A percentile compares a stretch with the other conserved stretches of the same genome.
Evolutionary conservation across 1,284 basidiomycete species (phyloP).

Genomic region (Cryptococcus sp.): DNA sequence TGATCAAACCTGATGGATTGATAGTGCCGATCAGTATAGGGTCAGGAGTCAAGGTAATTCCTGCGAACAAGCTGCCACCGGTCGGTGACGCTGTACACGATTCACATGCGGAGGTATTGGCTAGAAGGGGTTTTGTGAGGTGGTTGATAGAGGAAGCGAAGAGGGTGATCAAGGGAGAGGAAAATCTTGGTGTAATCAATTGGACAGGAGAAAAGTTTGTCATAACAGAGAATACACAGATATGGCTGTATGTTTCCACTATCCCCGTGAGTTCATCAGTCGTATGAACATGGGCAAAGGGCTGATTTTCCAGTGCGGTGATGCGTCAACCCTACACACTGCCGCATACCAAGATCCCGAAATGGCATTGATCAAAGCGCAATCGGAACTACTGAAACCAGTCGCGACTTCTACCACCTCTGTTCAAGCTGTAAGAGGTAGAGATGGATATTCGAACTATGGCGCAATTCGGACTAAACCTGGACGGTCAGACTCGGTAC

Average conservation of each 20-base stretch:
- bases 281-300: background rate
- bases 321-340: constrained; percentile 76
- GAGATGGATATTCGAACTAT: constrained; percentile 67
- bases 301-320: constrained; percentile 62
- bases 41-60: constrained; percentile 83
- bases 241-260: constrained; percentile 79
- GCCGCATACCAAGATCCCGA: constrained; percentile 63
- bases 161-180: constrained; percentile 12
- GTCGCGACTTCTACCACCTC: constrained; percentile 3
- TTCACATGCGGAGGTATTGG: constrained; percentile 83
- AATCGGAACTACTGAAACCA: background rate
- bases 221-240: constrained; percentile 53
- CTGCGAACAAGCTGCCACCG: constrained; percentile 58
- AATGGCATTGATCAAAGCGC: constrained; percentile 61
- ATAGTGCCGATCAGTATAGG: constrained; percentile 65
- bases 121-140: constrained; percentile 68
- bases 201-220: constrained; percentile 49
- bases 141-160: constrained; percentile 72
- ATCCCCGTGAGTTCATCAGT: constrained; percentile 70
- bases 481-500: constrained; percentile 72
- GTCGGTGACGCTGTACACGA: constrained; percentile 83
- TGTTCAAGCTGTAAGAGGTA: constrained; percentile 59
- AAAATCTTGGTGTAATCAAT: constrained; percentile 9
- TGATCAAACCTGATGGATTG: constrained; percentile 10
- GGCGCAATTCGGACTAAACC: constrained; percentile 84